Evolutionary conservation across 202 grass and related monocot species (phyloP), one percentile per base, ranked within the genome.

Genomic region (Hordeum pubiflorum): DNA sequence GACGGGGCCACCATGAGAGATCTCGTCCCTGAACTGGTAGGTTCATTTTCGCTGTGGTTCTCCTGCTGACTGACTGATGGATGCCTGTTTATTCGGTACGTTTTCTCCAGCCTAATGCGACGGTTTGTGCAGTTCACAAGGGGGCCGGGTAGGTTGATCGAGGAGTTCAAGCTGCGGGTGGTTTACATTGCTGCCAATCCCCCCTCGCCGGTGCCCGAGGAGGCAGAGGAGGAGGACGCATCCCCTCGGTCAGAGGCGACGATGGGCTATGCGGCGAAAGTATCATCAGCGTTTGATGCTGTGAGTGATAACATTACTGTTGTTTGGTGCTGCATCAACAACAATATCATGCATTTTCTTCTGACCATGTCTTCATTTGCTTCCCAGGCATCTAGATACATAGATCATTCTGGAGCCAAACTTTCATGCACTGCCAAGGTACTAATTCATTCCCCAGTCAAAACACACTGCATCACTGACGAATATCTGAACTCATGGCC

Each of bases 141-240:
- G 73, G 79, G 48, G 21, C 72, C 81, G 15, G 88, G 86, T 46
- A 93, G 85, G 84, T 57, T 89, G 23, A 72, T 97, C 21, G 92
- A 94, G 82, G 94, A 94, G 86, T 91, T 84, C 69, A 94, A 97
- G 85, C 32, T 94, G 73, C 82, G 88, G 32, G 92, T 97, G 50
- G 66, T 97, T 58, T 97, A 93, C 78, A 72, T 97, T 72, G 86
- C 90, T 71, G 90, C 92, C 54, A 94, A 94, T 86, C 92, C 88
- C 74, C 94, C 94, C 7, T 97, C 94, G 17, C 94, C 92, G 18
- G 94, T 97, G 32, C 94, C 92, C 18, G 92, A 97, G 83, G 94
- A 94, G 76, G 77, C 80, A 26, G 87, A 89, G 27, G 90, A 97
- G 70, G 92, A 92, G 20, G 75, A 73, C 41, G 63, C 72, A 12